Evolutionary conservation across 768 basidiomycete genomes (phyloP).

Genomic region (Russula virescens): DNA sequence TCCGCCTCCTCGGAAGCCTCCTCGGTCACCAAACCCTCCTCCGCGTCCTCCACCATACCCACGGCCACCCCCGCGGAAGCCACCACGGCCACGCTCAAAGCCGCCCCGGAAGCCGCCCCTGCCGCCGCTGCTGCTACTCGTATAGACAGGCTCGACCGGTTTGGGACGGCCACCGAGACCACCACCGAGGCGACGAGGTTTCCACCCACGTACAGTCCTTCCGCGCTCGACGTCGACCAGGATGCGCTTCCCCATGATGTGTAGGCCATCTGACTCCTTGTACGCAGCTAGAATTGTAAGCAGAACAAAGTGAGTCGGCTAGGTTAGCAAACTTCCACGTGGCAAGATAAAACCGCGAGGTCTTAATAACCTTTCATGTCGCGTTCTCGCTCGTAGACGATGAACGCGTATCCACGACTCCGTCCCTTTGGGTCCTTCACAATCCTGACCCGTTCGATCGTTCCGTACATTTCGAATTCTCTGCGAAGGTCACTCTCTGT

Average conservation of each 20-base stretch:
- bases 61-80: constrained; percentile 30
- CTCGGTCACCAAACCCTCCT: constrained; percentile 32
- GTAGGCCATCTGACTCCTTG: constrained; percentile 96
- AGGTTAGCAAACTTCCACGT: constrained; percentile 23
- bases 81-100: constrained; percentile 30
- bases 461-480: constrained; percentile 94
- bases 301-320: constrained; percentile 26
- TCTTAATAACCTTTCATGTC: constrained; percentile 90
- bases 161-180: constrained; percentile 98
- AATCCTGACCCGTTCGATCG: constrained; percentile 90
- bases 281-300: constrained; percentile 63
- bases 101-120: constrained; percentile 35
- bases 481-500: constrained; percentile 89
- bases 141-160: constrained; percentile 41
- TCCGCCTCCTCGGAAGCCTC: constrained; percentile 27
- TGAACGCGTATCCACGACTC: constrained; percentile 89
- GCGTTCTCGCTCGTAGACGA: constrained; percentile 95
- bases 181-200: constrained; percentile 93
- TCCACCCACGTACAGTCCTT: constrained; percentile 97
- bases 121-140: constrained; percentile 30
- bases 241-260: constrained; percentile 93
- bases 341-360: constrained; percentile 15
- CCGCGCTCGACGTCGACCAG: constrained; percentile 98
- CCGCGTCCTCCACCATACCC: constrained; percentile 29
- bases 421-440: constrained; percentile 88